Evolutionary conservation across 495 filamentous ascomycete species (phyloP).

Genomic region (Daldinia decipiens): DNA sequence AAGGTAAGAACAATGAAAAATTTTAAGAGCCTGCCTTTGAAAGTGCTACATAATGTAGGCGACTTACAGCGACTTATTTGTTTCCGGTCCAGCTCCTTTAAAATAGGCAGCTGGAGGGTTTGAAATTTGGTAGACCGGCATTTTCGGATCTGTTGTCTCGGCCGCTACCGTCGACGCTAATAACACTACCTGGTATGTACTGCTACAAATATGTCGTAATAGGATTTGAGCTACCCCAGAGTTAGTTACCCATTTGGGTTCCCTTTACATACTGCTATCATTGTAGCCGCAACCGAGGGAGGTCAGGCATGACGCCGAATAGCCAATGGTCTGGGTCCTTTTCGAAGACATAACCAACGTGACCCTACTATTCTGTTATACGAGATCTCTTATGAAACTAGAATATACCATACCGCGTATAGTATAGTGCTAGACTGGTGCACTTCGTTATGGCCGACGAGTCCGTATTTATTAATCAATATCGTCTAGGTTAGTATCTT

Average conservation of each 20-base stretch:
- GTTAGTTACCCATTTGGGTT: background rate
- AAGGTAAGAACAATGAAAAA: conserved; percentile 10
- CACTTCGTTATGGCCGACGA: background rate
- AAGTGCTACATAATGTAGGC: background rate
- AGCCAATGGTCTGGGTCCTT: conserved; percentile 5
- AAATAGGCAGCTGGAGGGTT: background rate
- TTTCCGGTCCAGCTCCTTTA: background rate
- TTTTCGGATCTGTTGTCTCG: conserved; percentile 1
- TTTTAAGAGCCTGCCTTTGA: conserved; percentile 3
- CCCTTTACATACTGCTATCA: background rate
- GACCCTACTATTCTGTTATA: conserved; percentile 25
- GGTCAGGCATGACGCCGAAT: conserved; percentile 10
- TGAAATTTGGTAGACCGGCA: background rate
- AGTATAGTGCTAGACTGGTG: conserved; percentile 15
- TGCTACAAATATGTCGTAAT: background rate
- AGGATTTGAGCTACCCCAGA: conserved; percentile 1
- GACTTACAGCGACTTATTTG: background rate
- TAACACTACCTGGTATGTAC: background rate
- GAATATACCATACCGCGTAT: conserved; percentile 17
- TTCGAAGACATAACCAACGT: conserved; percentile 13
- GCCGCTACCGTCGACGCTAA: background rate
- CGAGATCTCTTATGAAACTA: conserved; percentile 23
- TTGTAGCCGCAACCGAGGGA: conserved; percentile 26
- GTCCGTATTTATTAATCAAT: background rate
- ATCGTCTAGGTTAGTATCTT: background rate